phyloP scores from a whole-genome alignment of 129 eudicot species.

The Tagetes patula region DNA sequence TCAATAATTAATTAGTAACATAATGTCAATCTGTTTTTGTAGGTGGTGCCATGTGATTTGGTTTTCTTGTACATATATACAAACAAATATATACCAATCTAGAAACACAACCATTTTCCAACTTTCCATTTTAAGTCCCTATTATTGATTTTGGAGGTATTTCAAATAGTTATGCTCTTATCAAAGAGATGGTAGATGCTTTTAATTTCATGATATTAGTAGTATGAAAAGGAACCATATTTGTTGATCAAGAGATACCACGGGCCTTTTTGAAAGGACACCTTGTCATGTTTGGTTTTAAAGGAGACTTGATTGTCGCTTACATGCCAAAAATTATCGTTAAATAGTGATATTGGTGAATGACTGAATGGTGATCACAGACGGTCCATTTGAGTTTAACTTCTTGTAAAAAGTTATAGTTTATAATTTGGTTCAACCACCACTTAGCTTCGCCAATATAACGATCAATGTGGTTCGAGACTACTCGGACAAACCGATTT shows the following conservation, averaged over 20 bases:
- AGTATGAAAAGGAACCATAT: background rate
- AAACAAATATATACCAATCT: slow-evolving; percentile 30
- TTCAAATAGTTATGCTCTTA: background rate
- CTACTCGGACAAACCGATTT: too few relatives aligned
- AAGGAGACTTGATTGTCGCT: too few relatives aligned
- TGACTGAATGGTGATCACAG: too few relatives aligned
- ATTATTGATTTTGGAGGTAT: slow-evolving; percentile 24
- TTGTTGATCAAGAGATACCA: slow-evolving; percentile 15
- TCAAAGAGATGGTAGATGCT: slow-evolving; percentile 20
- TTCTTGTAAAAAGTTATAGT: too few relatives aligned
- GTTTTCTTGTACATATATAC: slow-evolving; percentile 35
- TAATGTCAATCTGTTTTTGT: background rate
- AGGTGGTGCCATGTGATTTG: slow-evolving; percentile 37
- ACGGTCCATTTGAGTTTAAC: too few relatives aligned
- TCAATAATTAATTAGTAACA: background rate
- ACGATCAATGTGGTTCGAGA: too few relatives aligned
- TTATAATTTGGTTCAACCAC: too few relatives aligned
- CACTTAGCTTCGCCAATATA: too few relatives aligned
- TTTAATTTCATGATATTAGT: background rate
- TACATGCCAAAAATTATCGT: too few relatives aligned
- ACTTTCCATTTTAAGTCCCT: slow-evolving; percentile 31
- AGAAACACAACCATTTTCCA: slow-evolving; percentile 30
- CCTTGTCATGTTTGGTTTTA: slow-evolving; percentile 3
- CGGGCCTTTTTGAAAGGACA: background rate
- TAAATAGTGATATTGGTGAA: too few relatives aligned